Percentiles rank a stretch among this genome's conserved stretches.
These are phyloP conservation scores for Lachnellula cervina DNA, from an alignment of 2,329 filamentous ascomycete species.

Conservation along the genomic window DNA sequence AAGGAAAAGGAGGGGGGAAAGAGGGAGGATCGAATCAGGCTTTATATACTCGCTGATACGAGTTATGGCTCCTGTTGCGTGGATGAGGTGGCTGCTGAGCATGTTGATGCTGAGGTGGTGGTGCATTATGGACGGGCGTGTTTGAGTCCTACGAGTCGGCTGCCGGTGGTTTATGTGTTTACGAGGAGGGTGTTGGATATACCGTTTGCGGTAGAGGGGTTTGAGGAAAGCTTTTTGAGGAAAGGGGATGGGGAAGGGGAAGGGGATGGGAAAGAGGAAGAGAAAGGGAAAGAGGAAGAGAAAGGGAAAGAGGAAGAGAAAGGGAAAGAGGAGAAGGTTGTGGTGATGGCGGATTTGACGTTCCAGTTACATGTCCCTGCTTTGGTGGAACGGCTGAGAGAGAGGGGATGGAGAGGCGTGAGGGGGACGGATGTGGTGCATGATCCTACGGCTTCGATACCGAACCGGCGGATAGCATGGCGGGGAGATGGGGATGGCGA, in stretches of 20 bases:
- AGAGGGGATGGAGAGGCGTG: slow-evolving; percentile 64
- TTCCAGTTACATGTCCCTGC: slow-evolving; percentile 69
- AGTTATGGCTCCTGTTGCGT: slow-evolving; percentile 97
- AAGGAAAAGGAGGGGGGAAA: slow-evolving; percentile 20
- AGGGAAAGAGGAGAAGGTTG: slow-evolving; percentile 52
- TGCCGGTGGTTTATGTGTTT: slow-evolving; percentile 89
- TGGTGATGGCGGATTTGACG: slow-evolving; percentile 86
- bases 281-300: slow-evolving; percentile 38
- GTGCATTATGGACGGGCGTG: slow-evolving; percentile 94
- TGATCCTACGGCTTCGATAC: slow-evolving; percentile 73
- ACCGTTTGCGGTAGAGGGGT: slow-evolving; percentile 50
- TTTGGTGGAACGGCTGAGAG: slow-evolving; percentile 50
- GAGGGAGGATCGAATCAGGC: slow-evolving; percentile 27
- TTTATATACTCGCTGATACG: slow-evolving; percentile 90
- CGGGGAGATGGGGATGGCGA: slow-evolving; percentile 33
- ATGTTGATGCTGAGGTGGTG: slow-evolving; percentile 83
- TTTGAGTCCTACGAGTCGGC: slow-evolving; percentile 78
- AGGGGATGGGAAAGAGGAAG: slow-evolving; percentile 37
- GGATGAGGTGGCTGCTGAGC: slow-evolving; percentile 93
- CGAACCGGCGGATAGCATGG: slow-evolving; percentile 69
- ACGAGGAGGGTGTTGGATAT: slow-evolving; percentile 67
- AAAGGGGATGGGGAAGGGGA: slow-evolving; percentile 35
- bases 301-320: slow-evolving; percentile 35
- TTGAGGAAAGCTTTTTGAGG: slow-evolving; percentile 58
- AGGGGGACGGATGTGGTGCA: slow-evolving; percentile 69